These are phyloP conservation scores for Catharanthus roseus DNA, from an alignment of 257 asterid species.

Conservation along the genomic window DNA sequence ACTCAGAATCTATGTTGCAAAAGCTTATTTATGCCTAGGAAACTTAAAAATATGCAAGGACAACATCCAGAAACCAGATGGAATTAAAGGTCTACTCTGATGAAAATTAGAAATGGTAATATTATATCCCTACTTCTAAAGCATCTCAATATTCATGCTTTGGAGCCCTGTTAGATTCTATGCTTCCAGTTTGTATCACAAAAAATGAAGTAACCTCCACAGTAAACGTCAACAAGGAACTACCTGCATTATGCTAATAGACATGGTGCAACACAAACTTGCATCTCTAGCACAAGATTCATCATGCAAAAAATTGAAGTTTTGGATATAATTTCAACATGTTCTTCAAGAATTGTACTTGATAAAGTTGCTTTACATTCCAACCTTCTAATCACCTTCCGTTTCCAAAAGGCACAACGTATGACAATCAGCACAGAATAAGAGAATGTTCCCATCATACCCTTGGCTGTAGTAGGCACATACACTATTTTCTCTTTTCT, in stretches of 20 bases:
- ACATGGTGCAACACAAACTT: background rate
- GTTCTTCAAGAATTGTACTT: background rate
- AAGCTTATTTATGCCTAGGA: background rate
- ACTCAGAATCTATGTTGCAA: background rate
- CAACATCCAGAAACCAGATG: background rate
- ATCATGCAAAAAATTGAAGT: background rate
- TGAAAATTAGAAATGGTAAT: background rate
- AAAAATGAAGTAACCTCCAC: background rate
- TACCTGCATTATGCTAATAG: background rate
- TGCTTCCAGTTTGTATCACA: background rate
- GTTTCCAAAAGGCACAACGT: background rate
- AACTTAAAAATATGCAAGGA: no score
- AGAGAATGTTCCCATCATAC: background rate
- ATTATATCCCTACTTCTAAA: background rate
- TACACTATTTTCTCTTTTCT: background rate
- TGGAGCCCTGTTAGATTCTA: background rate
- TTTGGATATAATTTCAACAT: no score
- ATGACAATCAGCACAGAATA: background rate
- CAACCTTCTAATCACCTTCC: background rate
- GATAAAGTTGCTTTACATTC: background rate
- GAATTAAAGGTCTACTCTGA: background rate
- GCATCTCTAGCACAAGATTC: background rate
- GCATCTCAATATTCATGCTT: background rate
- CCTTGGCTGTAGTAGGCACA: background rate
- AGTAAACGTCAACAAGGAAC: background rate